A percentile compares a stretch with the other conserved stretches of the same genome.
Evolutionary conservation across 257 asterid species (phyloP).

Genomic region (Nicotiana knightiana): DNA sequence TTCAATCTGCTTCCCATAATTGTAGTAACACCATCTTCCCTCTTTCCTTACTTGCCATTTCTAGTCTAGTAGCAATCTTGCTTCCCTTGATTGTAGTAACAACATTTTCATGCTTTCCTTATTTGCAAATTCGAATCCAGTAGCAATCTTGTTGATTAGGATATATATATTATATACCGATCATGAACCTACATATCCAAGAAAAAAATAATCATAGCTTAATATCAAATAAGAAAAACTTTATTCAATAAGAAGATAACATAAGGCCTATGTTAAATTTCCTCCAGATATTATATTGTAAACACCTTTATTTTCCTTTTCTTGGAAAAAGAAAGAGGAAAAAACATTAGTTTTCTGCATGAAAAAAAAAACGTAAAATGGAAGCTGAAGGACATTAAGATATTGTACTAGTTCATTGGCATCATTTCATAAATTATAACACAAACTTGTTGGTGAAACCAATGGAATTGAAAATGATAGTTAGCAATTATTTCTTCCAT

Average conservation of each 20-base stretch:
- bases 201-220: too few species aligned
- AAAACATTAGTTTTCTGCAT: not conserved
- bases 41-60: too few species aligned
- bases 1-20: too few species aligned
- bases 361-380: constrained; percentile 3
- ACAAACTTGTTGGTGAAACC: constrained; percentile 8
- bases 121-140: too few species aligned
- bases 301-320: not conserved
- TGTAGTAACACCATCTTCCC: too few species aligned
- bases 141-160: too few species aligned
- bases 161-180: too few species aligned
- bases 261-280: not conserved
- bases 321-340: not conserved
- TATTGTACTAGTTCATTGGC: constrained; percentile 3
- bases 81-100: too few species aligned
- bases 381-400: constrained; percentile 11
- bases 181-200: too few species aligned
- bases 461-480: not conserved
- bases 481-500: constrained; percentile 21
- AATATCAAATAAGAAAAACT: not conserved
- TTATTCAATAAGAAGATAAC: not conserved
- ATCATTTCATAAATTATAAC: not conserved
- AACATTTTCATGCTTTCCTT: too few species aligned
- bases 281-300: not conserved
- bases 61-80: too few species aligned